A percentile compares a stretch with the other conserved stretches of the same genome.
Conservation (phyloP, 805 yeast species). For the Saturnispora diversa region DNA sequence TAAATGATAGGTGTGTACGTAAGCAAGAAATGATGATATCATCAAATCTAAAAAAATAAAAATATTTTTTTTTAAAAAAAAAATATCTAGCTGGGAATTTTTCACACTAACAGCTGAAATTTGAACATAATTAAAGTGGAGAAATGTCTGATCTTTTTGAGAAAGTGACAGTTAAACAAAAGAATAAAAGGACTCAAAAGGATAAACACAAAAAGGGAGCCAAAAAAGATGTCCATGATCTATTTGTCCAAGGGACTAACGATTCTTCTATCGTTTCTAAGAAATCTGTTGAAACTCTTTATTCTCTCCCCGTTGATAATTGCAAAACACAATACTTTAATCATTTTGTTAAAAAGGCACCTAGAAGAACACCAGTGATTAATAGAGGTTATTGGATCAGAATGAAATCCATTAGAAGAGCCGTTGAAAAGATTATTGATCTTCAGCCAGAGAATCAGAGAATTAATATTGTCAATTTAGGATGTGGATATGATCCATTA, state of each 20-base stretch:
- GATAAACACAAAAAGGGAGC: conserved; percentile 32
- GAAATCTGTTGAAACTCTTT: conserved; percentile 66
- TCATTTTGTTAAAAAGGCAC: conserved; percentile 56
- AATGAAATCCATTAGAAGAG: conserved; percentile 56
- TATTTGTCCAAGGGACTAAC: conserved; percentile 77
- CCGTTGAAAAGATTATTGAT: conserved; percentile 40
- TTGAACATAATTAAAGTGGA: neutral
- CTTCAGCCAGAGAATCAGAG: conserved; percentile 17
- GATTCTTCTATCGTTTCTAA: conserved; percentile 78
- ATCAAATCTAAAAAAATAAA: neutral
- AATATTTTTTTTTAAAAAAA: neutral
- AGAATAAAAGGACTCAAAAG: conserved; percentile 22
- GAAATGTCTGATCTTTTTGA: conserved; percentile 5
- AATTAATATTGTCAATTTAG: conserved; percentile 50
- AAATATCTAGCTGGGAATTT: too few species aligned
- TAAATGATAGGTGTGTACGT: neutral
- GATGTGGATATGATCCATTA: conserved; percentile 69
- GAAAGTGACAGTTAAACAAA: conserved; percentile 10
- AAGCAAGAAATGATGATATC: conserved; percentile 1
- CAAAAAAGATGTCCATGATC: conserved; percentile 45
- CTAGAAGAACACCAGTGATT: conserved; percentile 69
- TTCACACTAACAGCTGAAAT: too few species aligned
- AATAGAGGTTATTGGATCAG: conserved; percentile 81
- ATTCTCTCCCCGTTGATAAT: conserved; percentile 27
- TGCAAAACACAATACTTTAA: conserved; percentile 41